These are phyloP conservation scores for Ustilago bromivora DNA, from an alignment of 1,284 basidiomycete species.

Conservation along the genomic window DNA sequence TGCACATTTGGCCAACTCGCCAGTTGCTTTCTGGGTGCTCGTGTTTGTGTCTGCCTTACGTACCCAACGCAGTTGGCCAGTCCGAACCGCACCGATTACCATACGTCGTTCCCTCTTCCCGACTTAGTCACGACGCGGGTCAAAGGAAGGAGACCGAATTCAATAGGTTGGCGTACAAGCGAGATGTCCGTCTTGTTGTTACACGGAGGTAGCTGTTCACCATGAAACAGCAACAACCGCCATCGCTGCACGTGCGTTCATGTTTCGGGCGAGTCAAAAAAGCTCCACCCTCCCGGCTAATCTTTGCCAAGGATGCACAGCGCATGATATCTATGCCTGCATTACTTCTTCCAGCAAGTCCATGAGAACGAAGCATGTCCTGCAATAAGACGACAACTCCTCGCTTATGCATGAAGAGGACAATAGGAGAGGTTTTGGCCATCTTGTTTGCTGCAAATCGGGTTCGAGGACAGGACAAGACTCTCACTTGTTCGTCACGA, in stretches of 20 bases:
- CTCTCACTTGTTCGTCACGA: background rate
- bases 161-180: too few relatives aligned
- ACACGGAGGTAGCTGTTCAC: too few relatives aligned
- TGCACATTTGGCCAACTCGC: background rate
- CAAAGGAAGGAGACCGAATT: too few relatives aligned
- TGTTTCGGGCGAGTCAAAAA: background rate
- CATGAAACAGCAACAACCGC: too few relatives aligned
- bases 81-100: background rate
- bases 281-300: background rate
- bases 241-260: background rate
- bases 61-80: background rate
- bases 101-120: background rate
- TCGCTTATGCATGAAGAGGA: background rate
- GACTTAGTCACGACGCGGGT: too few relatives aligned
- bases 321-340: background rate
- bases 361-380: background rate
- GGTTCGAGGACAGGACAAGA: background rate
- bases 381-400: background rate
- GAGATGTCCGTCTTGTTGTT: too few relatives aligned
- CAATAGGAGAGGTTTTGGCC: too few relatives aligned
- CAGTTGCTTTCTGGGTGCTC: background rate
- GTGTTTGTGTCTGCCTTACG: background rate
- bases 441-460: too few relatives aligned
- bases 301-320: background rate
- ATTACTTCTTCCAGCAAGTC: background rate